Base-by-base conservation (phyloP, 2,329 filamentous ascomycete species). In the Didymella pomorum region DNA sequence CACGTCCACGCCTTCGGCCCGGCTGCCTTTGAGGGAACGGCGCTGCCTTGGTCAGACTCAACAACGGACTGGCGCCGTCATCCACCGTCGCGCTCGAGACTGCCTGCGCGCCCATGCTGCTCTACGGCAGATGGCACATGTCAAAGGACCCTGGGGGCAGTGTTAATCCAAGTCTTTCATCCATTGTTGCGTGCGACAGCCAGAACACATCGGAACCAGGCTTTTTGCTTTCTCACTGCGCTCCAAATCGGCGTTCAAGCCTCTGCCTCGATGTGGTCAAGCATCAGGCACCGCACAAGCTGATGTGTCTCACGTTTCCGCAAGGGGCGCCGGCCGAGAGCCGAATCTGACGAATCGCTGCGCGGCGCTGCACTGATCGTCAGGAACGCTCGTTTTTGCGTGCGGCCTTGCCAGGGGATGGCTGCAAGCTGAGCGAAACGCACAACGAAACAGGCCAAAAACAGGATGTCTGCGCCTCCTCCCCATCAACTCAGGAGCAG, bases 291-390 rank as follows among this genome's bases (percentile, higher is more conserved):
- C 55, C 43, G 50, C 61, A 44, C 61, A 59, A 56, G 61, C 67
- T 67, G 60, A 53, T 50, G 48, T 59, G 71, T 73, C 72, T 74
- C 70, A 73, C 46, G 28, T 48, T 37, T 57, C 70, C 65, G 63
- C 61, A 70, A 71, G 61, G 61, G 62, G 70, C 58, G 45, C 45
- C 54, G 59, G 54, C 51, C 50, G 50, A 49, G 28, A 49, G 53
- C 54, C 60, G 64, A 26, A 49, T 54, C 54, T 60, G 64, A 67
- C 71, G 59, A 72, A 71, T 71, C 47, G 60, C 50, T 42, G 45
- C 44, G 31, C 52, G 25, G 59, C 61, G 23, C 61, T 63, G 62
- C 62, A 61, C 58, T 59, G 72, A 74, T 73, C 71, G 60, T 68
- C 71, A 72, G 71, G 66, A 64, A 70, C 70, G 60, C 61, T 58